These are phyloP conservation scores for Plasmodium gonderi DNA, from an alignment of 169 alveolate genomes.

Conservation along the genomic window DNA sequence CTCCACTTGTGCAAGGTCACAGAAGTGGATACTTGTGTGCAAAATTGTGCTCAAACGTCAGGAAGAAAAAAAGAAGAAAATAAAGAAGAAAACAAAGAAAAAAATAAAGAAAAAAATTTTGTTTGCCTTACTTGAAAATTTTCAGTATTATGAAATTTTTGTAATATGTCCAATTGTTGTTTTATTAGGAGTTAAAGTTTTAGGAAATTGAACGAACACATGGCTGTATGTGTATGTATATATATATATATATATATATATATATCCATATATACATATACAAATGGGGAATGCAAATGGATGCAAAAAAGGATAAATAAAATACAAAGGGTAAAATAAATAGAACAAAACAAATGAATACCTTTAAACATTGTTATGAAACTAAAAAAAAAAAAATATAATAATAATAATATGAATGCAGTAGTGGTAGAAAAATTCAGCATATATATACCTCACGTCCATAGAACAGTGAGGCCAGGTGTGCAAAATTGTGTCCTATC, in stretches of 20 bases:
- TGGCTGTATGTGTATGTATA: too few relatives aligned
- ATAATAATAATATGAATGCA: not conserved
- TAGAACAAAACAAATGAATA: not conserved
- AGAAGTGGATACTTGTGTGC: not conserved
- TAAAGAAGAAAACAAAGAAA: not conserved
- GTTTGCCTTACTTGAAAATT: not conserved
- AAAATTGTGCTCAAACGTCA: not conserved
- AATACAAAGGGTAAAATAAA: not conserved
- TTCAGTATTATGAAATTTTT: not conserved
- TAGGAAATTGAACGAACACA: not conserved
- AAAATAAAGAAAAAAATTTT: too few relatives aligned
- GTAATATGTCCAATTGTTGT: not conserved
- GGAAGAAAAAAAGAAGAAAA: not conserved
- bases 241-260: not conserved
- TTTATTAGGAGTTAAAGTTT: not conserved
- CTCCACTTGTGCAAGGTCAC: not conserved
- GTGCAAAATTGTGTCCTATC: not conserved
- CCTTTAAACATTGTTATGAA: not conserved
- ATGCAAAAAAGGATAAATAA: not conserved
- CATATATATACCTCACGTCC: not conserved
- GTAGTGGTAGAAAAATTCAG: not conserved
- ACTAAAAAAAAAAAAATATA: not conserved
- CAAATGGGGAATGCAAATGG: not conserved
- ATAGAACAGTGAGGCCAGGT: not conserved
- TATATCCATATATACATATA: not conserved